A percentile compares a stretch with the other conserved stretches of the same genome.
phyloP scores from a whole-genome alignment of 202 grass and related monocot species.

The Hordeum pubiflorum region DNA sequence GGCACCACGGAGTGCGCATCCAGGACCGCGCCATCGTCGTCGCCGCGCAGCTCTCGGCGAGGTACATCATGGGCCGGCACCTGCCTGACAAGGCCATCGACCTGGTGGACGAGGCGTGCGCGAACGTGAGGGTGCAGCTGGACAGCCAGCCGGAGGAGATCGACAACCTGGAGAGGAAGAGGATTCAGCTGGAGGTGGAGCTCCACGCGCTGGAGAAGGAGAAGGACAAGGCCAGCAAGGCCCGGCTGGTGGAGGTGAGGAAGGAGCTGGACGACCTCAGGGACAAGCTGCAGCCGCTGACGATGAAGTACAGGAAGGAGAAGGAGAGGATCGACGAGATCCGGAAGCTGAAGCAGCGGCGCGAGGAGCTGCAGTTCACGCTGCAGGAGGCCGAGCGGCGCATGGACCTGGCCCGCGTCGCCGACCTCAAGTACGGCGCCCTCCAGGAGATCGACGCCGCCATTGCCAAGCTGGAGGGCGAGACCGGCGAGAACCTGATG shows the following conservation, averaged over 20 bases:
- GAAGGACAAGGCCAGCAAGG: constrained; percentile 95
- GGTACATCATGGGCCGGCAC: constrained; percentile 70
- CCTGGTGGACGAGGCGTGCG: constrained; percentile 78
- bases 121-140: constrained; percentile 79
- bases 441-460: constrained; percentile 70
- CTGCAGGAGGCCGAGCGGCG: constrained; percentile 86
- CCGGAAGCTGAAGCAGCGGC: constrained; percentile 74
- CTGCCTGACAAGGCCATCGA: constrained; percentile 78
- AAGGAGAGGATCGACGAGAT: constrained; percentile 95
- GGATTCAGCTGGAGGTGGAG: constrained; percentile 93
- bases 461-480: constrained; percentile 75
- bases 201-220: constrained; percentile 92
- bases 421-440: constrained; percentile 75
- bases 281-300: constrained; percentile 87
- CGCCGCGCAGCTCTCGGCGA: constrained; percentile 50
- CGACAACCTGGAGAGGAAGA: constrained; percentile 84
- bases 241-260: constrained; percentile 67
- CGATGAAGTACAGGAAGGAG: constrained; percentile 92
- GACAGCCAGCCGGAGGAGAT: constrained; percentile 99
- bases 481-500: constrained; percentile 86
- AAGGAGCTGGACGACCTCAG: constrained; percentile 84
- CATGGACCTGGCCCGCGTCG: constrained; percentile 84
- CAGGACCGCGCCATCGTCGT: constrained; percentile 65
- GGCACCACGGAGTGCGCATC: constrained; percentile 64
- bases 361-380: constrained; percentile 70